Conservation (phyloP, 1,139 yeast genomes). For the Taiozyma sp. region DNA sequence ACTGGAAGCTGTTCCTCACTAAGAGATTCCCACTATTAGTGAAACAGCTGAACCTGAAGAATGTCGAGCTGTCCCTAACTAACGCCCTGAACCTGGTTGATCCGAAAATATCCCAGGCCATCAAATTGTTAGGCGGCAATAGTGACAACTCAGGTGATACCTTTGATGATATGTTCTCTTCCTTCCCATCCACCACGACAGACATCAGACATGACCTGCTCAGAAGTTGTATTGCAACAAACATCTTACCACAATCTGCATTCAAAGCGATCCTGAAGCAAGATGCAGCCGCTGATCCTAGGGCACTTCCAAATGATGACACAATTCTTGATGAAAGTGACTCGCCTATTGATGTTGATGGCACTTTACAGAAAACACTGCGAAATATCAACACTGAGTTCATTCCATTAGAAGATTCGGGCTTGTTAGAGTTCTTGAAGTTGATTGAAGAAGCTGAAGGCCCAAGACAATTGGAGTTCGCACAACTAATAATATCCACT, state of each 20-base stretch:
- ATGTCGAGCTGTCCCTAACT: slow-evolving; percentile 17
- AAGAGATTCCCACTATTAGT: slow-evolving; percentile 21
- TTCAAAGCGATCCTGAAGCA: slow-evolving; percentile 42
- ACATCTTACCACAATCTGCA: slow-evolving; percentile 35
- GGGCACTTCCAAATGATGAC: slow-evolving; percentile 27
- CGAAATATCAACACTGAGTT: slow-evolving; percentile 47
- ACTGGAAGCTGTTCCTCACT: slow-evolving; percentile 20
- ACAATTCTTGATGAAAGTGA: slow-evolving; percentile 24
- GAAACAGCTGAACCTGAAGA: slow-evolving; percentile 18
- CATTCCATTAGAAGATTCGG: slow-evolving; percentile 47
- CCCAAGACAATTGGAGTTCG: slow-evolving; percentile 36
- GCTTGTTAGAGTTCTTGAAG: slow-evolving; percentile 36
- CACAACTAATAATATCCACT: slow-evolving; percentile 29
- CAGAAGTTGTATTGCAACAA: slow-evolving; percentile 43
- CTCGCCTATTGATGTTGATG: slow-evolving; percentile 12
- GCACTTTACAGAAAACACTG: slow-evolving; percentile 15
- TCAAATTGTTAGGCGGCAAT: slow-evolving; percentile 12
- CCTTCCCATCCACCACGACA: slow-evolving; percentile 39
- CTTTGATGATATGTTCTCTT: slow-evolving; percentile 38
- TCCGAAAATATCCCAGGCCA: slow-evolving; percentile 18
- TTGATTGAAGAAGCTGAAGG: slow-evolving; percentile 37
- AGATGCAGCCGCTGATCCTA: slow-evolving; percentile 33
- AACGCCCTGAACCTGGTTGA: slow-evolving; percentile 18
- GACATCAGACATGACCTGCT: slow-evolving; percentile 54
- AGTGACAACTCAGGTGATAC: slow-evolving; percentile 27